Conservation (phyloP, 306 rosid species). For the Carpinus viminea region DNA sequence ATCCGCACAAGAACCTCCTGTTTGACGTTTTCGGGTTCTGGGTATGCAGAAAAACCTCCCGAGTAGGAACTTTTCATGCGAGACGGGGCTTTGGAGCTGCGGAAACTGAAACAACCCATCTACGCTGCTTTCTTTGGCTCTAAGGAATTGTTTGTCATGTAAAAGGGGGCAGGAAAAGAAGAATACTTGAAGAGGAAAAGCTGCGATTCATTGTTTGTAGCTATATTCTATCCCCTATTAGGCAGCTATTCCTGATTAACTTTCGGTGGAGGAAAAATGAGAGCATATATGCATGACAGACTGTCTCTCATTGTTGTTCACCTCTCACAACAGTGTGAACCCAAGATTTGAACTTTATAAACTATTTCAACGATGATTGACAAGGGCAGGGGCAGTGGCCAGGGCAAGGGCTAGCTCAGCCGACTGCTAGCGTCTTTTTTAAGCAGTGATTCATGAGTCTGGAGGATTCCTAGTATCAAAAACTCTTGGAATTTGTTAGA, state of each 20-base stretch:
- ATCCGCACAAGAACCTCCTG: conserved; percentile 60
- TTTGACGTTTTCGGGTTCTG: conserved; percentile 33
- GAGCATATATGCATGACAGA: conserved; percentile 22
- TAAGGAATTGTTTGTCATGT: conserved; percentile 18
- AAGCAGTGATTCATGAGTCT: no score
- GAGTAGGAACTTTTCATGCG: conserved; percentile 27
- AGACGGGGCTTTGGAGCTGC: conserved; percentile 44
- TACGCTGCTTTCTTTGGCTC: conserved; percentile 19
- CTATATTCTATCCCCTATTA: conserved; percentile 55
- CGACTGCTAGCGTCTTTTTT: no score
- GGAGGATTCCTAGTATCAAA: no score
- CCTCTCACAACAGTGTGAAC: not conserved
- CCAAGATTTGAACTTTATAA: not conserved
- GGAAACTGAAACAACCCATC: conserved; percentile 66
- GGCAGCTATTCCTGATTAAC: conserved; percentile 21
- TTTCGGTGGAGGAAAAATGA: conserved; percentile 59
- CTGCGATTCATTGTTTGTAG: conserved; percentile 30
- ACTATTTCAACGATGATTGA: no score
- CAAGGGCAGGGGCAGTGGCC: no score
- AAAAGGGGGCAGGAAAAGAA: not conserved
- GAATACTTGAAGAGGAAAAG: conserved; percentile 13
- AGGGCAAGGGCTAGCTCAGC: no score
- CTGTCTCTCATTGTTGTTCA: conserved; percentile 17
- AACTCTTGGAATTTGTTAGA: no score
- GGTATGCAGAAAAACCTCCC: conserved; percentile 2